phyloP scores from a whole-genome alignment of 352 stramenopile species.

The Globisporangium spinosum region DNA sequence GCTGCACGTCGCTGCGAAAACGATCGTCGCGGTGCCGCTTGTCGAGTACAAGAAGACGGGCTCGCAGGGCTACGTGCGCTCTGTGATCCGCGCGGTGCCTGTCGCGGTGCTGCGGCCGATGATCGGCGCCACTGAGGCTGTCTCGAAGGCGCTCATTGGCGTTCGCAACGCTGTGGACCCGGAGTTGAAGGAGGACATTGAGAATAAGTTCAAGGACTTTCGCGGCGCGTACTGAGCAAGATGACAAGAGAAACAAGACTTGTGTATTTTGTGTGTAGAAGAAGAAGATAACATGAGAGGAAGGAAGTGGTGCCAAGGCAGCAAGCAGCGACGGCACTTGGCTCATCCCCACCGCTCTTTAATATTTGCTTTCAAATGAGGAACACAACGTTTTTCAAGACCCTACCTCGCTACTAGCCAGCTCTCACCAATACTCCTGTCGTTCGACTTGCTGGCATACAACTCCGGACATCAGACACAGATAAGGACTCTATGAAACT shows the following conservation, averaged over 20 bases:
- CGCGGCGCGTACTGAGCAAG: conserved; percentile 24
- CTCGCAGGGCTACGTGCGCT: conserved; percentile 85
- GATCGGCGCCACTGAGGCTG: conserved; percentile 82
- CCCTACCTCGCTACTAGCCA: neutral
- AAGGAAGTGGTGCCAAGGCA: neutral
- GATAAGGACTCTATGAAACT: too few species aligned
- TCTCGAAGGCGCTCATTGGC: conserved; percentile 84
- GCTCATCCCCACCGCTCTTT: neutral
- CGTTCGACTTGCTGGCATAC: neutral
- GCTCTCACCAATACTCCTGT: neutral
- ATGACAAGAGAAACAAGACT: neutral
- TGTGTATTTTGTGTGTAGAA: conserved; percentile 4
- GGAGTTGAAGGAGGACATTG: conserved; percentile 88
- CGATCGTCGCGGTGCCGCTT: conserved; percentile 85
- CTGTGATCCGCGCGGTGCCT: conserved; percentile 84
- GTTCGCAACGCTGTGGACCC: conserved; percentile 85
- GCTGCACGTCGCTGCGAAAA: conserved; percentile 83
- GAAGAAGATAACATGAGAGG: neutral
- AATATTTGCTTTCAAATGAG: neutral
- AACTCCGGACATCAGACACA: too few species aligned
- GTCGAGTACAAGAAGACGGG: conserved; percentile 90
- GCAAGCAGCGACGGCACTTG: neutral
- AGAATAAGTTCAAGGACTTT: conserved; percentile 92
- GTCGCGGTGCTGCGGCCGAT: conserved; percentile 83
- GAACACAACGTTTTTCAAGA: neutral